These are phyloP conservation scores for Naegleria fowleri DNA, from an alignment of 208 protist genomes.

Conservation along the genomic window DNA sequence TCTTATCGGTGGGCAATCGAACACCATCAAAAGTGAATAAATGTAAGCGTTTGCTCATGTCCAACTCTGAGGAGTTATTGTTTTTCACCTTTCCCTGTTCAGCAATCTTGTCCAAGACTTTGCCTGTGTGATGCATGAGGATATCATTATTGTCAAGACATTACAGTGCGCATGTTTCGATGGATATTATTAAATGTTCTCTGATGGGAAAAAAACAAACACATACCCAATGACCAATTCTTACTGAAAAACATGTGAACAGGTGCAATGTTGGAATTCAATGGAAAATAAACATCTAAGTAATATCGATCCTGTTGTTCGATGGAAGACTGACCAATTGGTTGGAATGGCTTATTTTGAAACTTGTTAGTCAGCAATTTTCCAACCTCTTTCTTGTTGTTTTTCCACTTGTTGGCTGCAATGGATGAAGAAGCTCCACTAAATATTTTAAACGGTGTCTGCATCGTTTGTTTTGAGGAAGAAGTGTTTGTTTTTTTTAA, in stretches of 20 bases:
- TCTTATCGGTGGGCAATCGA: neutral
- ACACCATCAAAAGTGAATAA: neutral
- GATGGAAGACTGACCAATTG: neutral
- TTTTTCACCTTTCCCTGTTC: slow-evolving; percentile 12
- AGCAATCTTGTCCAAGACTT: neutral
- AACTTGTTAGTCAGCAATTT: neutral
- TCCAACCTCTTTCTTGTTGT: neutral
- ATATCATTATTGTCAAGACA: no score
- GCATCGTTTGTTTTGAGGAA: no score
- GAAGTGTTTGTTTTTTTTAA: neutral
- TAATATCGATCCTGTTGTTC: neutral
- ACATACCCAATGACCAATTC: neutral
- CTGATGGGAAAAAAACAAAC: no score
- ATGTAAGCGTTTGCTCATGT: neutral
- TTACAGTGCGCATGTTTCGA: no score
- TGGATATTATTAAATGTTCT: no score
- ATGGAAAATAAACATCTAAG: slow-evolving; percentile 27
- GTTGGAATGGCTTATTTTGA: neutral
- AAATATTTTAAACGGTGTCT: neutral
- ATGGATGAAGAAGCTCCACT: neutral
- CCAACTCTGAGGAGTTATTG: neutral
- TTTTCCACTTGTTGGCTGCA: neutral
- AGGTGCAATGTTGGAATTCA: neutral
- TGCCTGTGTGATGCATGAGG: neutral
- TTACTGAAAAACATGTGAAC: slow-evolving; percentile 22